phyloP scores from a whole-genome alignment of 208 protist species.

The Naegleria gruberi region DNA sequence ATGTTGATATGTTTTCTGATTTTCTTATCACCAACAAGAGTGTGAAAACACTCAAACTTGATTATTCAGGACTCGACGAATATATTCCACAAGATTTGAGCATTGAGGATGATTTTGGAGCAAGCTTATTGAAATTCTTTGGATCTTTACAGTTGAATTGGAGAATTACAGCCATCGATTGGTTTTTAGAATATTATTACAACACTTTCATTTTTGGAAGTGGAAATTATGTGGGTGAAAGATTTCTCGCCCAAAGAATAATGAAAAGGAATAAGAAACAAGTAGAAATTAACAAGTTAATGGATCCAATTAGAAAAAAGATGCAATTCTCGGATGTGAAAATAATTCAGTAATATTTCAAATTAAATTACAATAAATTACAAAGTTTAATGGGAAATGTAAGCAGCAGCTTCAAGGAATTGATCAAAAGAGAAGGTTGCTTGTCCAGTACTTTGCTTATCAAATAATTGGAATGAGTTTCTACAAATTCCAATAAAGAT shows the following conservation, averaged over 20 bases:
- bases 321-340: too few species aligned
- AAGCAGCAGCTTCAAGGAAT: background rate
- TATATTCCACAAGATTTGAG: background rate
- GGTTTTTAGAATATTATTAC: background rate
- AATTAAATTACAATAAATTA: too few species aligned
- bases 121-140: background rate
- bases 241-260: background rate
- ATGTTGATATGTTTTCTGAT: background rate
- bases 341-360: too few species aligned
- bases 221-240: background rate
- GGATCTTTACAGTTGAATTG: background rate
- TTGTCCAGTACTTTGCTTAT: background rate
- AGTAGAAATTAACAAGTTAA: background rate
- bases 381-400: background rate
- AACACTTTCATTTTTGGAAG: background rate
- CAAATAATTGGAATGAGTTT: background rate
- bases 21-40: background rate
- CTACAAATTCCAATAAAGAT: background rate
- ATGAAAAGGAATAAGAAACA: background rate
- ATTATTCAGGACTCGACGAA: background rate
- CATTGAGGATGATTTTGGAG: background rate
- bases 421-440: background rate
- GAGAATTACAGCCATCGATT: background rate
- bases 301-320: too few species aligned
- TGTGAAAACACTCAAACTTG: background rate